phyloP scores from a whole-genome alignment of 2,329 filamentous ascomycete species.

The Gaeumannomyces sp. region DNA sequence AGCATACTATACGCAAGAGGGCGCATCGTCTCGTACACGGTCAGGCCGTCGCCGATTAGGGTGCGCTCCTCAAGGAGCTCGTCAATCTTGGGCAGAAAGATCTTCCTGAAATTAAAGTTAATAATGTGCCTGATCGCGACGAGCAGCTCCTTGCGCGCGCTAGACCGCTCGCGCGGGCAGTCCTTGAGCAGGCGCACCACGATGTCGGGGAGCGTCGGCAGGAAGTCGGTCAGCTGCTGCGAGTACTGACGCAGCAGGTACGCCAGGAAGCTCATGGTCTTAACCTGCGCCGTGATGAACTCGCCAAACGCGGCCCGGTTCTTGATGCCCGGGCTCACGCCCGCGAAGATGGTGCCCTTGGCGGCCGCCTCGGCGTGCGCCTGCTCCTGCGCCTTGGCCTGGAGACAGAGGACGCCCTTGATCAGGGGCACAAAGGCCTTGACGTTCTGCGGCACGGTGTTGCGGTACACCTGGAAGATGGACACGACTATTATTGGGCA shows the following conservation, averaged over 20 bases:
- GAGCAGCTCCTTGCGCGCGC: slow-evolving; percentile 86
- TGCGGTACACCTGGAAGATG: slow-evolving; percentile 88
- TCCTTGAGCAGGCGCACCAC: slow-evolving; percentile 89
- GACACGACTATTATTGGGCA: slow-evolving; percentile 99
- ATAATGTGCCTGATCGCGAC: slow-evolving; percentile 98
- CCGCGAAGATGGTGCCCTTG: slow-evolving; percentile 78
- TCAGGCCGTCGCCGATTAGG: slow-evolving; percentile 89
- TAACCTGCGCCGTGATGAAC: slow-evolving; percentile 95
- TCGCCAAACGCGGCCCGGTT: slow-evolving; percentile 93
- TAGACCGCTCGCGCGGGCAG: slow-evolving; percentile 89
- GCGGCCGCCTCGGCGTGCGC: slow-evolving; percentile 80
- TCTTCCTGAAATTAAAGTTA: slow-evolving; percentile 96
- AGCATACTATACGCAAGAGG: slow-evolving; percentile 98
- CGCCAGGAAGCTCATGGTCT: slow-evolving; percentile 98
- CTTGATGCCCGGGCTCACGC: slow-evolving; percentile 88
- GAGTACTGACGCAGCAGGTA: slow-evolving; percentile 87
- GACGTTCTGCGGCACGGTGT: slow-evolving; percentile 75
- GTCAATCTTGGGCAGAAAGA: slow-evolving; percentile 91
- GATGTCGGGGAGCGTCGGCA: slow-evolving; percentile 78
- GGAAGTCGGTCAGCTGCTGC: slow-evolving; percentile 79
- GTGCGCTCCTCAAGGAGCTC: slow-evolving; percentile 91
- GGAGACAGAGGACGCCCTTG: slow-evolving; percentile 78
- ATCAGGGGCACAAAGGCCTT: slow-evolving; percentile 90
- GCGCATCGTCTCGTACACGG: slow-evolving; percentile 93
- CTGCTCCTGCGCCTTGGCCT: slow-evolving; percentile 88